Conservation (phyloP, 2,329 filamentous ascomycete species). For the Leptographium wingfieldii region DNA sequence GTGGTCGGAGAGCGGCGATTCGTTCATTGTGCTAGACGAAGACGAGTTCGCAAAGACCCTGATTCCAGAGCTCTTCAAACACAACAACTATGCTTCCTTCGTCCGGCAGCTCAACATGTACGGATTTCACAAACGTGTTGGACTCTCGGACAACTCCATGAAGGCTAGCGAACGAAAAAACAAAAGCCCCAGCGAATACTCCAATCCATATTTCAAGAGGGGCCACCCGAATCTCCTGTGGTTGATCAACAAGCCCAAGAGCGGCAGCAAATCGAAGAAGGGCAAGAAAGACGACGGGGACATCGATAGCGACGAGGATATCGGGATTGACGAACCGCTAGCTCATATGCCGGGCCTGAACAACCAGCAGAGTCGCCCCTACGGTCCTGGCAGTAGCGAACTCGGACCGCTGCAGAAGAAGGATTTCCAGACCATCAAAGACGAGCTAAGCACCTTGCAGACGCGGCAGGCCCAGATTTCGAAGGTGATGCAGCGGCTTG, state of each 20-base stretch:
- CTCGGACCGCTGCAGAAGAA: conserved; percentile 47
- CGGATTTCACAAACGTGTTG: conserved; percentile 92
- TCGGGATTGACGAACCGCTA: conserved; percentile 33
- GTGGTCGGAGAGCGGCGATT: conserved; percentile 94
- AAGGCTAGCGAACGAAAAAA: conserved; percentile 93
- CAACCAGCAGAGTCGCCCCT: conserved; percentile 15
- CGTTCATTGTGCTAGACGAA: conserved; percentile 92
- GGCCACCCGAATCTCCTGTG: conserved; percentile 86
- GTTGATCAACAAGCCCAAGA: conserved; percentile 93
- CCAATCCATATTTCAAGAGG: conserved; percentile 89
- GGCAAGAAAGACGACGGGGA: conserved; percentile 52
- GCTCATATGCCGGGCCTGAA: conserved; percentile 9
- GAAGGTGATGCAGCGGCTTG: conserved; percentile 64
- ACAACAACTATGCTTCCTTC: conserved; percentile 96
- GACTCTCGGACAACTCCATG: conserved; percentile 93
- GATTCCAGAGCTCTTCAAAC: conserved; percentile 96
- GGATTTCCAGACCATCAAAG: conserved; percentile 64
- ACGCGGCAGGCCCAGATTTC: conserved; percentile 81
- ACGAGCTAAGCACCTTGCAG: conserved; percentile 70
- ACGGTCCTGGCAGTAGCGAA: conserved; percentile 18
- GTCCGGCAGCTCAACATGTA: conserved; percentile 95
- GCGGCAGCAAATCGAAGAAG: conserved; percentile 45
- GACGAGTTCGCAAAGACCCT: conserved; percentile 97
- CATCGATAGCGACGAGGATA: conserved; percentile 63
- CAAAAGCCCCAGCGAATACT: conserved; percentile 97